These are phyloP conservation scores for Begonia peltatifolia DNA, from an alignment of 306 rosid species.

Conservation along the genomic window DNA sequence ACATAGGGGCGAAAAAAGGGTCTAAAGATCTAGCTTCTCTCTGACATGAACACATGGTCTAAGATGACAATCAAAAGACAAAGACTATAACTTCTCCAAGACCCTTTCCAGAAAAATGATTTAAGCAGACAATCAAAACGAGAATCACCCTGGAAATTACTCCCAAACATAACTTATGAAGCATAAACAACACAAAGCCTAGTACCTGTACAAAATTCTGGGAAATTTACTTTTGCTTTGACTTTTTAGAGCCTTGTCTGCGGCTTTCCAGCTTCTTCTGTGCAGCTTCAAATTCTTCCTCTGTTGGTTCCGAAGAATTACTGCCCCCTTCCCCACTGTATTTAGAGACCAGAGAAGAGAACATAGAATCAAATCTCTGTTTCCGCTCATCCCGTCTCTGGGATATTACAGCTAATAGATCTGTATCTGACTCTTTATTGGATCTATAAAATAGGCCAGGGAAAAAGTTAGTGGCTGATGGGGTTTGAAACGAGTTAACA, in stretches of 20 bases:
- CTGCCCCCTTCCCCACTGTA: constrained; percentile 46
- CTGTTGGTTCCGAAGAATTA: constrained; percentile 50
- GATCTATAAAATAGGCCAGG: constrained; percentile 26
- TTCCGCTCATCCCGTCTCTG: constrained; percentile 55
- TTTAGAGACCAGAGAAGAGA: constrained; percentile 63
- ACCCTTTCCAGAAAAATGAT: too few species aligned
- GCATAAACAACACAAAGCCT: too few species aligned
- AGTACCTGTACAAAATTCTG: too few species aligned
- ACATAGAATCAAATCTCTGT: constrained; percentile 54
- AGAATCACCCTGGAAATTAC: too few species aligned
- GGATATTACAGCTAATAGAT: constrained; percentile 49
- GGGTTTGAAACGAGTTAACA: neutral
- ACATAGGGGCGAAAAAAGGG: too few species aligned
- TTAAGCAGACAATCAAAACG: too few species aligned
- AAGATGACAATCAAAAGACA: too few species aligned
- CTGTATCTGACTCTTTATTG: constrained; percentile 33
- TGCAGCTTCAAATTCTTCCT: constrained; percentile 75
- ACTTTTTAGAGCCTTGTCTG: constrained; percentile 29
- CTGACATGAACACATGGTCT: too few species aligned
- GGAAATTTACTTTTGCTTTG: constrained; percentile 37
- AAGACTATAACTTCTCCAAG: too few species aligned
- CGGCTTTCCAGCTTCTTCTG: constrained; percentile 56
- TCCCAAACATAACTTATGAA: too few species aligned
- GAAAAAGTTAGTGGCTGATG: neutral
- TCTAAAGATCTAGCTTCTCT: too few species aligned